Percentiles rank a stretch among this genome's conserved stretches.
Evolutionary conservation across 2,329 filamentous ascomycete genomes (phyloP).

Genomic region (Aspergillus sp.): DNA sequence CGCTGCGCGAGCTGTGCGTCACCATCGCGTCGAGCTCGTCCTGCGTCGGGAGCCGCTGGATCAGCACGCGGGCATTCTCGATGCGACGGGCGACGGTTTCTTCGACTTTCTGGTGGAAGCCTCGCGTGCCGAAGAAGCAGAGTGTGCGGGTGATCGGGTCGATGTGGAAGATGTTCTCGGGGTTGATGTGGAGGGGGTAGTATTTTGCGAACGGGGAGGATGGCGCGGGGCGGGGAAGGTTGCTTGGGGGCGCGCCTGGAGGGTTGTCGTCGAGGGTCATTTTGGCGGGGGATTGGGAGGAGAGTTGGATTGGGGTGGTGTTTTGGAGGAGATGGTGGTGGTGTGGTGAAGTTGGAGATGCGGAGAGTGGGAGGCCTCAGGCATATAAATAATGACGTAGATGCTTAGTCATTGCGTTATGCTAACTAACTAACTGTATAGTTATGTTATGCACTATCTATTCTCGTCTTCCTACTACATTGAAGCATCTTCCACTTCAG

Average conservation of each 20-base stretch:
- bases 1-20: constrained; percentile 14
- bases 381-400: not conserved
- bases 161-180: constrained; percentile 23
- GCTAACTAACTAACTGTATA: not conserved
- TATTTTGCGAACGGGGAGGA: constrained; percentile 7
- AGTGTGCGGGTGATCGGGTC: constrained; percentile 26
- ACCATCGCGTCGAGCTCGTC: constrained; percentile 34
- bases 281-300: constrained; percentile 1
- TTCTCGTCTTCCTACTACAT: not conserved
- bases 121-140: constrained; percentile 21
- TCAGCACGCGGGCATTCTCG: constrained; percentile 18
- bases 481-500: not conserved
- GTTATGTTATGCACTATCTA: not conserved
- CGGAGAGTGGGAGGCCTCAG: not conserved
- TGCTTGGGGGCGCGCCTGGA: constrained; percentile 9
- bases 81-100: constrained; percentile 13
- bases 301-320: not conserved
- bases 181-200: constrained; percentile 15
- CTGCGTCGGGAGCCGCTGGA: constrained; percentile 29
- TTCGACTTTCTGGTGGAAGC: not conserved
- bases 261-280: constrained; percentile 28
- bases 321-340: not conserved
- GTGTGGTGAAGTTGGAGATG: not conserved
- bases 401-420: not conserved
- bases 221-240: not conserved